These are phyloP conservation scores for Trichoderma simmonsii DNA, from an alignment of 2,329 filamentous ascomycete species.

Conservation along the genomic window DNA sequence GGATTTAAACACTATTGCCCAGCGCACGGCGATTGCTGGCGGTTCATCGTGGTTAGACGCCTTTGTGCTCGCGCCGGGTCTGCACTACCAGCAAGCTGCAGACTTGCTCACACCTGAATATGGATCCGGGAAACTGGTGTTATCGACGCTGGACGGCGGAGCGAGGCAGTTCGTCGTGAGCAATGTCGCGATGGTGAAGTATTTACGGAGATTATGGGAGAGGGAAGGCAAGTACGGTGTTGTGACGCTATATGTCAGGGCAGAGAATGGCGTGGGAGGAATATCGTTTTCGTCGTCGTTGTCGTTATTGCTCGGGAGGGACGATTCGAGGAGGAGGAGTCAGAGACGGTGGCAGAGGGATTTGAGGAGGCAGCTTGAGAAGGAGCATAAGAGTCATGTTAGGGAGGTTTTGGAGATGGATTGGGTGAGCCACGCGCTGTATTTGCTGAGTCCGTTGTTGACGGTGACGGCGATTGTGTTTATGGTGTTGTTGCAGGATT, in stretches of 20 bases:
- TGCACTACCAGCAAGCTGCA: slow-evolving; percentile 59
- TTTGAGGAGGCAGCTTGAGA: slow-evolving; percentile 14
- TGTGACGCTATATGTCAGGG: slow-evolving; percentile 31
- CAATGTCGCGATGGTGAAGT: slow-evolving; percentile 53
- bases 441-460: slow-evolving; percentile 46
- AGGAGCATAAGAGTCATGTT: neutral
- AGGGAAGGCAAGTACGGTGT: slow-evolving; percentile 21
- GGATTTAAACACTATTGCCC: slow-evolving; percentile 54
- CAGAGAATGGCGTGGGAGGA: slow-evolving; percentile 19
- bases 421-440: slow-evolving; percentile 48
- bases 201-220: slow-evolving; percentile 33
- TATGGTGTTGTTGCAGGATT: slow-evolving; percentile 48
- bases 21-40: slow-evolving; percentile 55
- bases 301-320: neutral
- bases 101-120: slow-evolving; percentile 45
- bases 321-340: neutral
- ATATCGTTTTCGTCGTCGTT: neutral
- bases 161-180: slow-evolving; percentile 37
- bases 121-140: slow-evolving; percentile 15
- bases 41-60: slow-evolving; percentile 55
- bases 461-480: slow-evolving; percentile 44
- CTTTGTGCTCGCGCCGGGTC: slow-evolving; percentile 56
- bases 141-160: slow-evolving; percentile 29
- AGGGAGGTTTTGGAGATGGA: slow-evolving; percentile 34
- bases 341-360: neutral